Evolutionary conservation across 2,329 filamentous ascomycete species (phyloP).

Genomic region (Stagonosporopsis cucurbitacearum): DNA sequence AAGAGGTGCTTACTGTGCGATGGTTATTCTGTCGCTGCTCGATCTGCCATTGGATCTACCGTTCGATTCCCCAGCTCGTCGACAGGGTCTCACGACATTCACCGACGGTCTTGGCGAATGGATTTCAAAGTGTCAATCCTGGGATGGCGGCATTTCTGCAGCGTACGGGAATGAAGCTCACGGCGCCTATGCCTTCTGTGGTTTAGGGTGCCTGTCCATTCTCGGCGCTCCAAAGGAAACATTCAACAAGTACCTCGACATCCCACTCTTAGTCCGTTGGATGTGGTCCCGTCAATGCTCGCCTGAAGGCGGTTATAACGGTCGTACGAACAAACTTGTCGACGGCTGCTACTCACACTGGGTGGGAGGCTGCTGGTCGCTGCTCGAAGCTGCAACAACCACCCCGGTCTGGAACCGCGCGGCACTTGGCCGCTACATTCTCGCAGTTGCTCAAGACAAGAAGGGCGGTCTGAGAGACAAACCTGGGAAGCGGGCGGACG

Average conservation of each 20-base stretch:
- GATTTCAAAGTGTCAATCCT: conserved; percentile 88
- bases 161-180: conserved; percentile 90
- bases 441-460: conserved; percentile 82
- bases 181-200: conserved; percentile 96
- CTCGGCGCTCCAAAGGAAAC: conserved; percentile 78
- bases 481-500: conserved; percentile 84
- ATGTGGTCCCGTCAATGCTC: conserved; percentile 86
- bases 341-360: conserved; percentile 99
- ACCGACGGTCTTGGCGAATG: conserved; percentile 78
- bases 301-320: conserved; percentile 91
- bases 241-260: conserved; percentile 77
- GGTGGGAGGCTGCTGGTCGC: conserved; percentile 93
- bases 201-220: conserved; percentile 85
- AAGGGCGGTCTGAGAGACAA: conserved; percentile 91
- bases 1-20: conserved; percentile 88
- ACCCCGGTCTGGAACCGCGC: conserved; percentile 74
- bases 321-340: conserved; percentile 95
- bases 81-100: conserved; percentile 69
- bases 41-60: conserved; percentile 82
- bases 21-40: conserved; percentile 82
- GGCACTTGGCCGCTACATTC: conserved; percentile 85
- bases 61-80: conserved; percentile 70
- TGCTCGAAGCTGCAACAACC: conserved; percentile 77
- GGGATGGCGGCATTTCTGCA: conserved; percentile 89
- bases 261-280: conserved; percentile 82